These are phyloP conservation scores for Rhizopogon sp. DNA, from an alignment of 768 basidiomycete genomes.

Conservation along the genomic window DNA sequence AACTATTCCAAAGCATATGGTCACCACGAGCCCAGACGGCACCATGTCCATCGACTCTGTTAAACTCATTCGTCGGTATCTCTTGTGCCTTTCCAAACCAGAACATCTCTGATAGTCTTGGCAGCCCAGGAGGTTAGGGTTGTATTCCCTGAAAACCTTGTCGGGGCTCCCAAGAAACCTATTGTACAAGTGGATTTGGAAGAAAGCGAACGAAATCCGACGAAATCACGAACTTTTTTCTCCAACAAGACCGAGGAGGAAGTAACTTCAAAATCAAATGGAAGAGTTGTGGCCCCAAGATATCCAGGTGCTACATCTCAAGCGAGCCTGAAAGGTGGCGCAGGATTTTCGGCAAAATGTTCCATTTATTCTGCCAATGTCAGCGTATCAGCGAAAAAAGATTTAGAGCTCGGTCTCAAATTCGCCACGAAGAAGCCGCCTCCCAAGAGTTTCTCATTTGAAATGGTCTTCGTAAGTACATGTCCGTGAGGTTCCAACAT, in stretches of 20 bases:
- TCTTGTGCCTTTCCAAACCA: not conserved
- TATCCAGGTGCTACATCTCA: not conserved
- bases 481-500: not conserved
- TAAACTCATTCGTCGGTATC: not conserved
- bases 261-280: not conserved
- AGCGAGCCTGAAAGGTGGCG: not conserved
- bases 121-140: not conserved
- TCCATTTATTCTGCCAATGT: slow-evolving; percentile 27
- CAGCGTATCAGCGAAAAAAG: slow-evolving; percentile 44
- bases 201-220: not conserved
- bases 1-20: not conserved
- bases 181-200: not conserved
- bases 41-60: not conserved
- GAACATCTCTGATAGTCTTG: not conserved
- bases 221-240: not conserved
- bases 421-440: slow-evolving; percentile 90
- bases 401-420: slow-evolving; percentile 62
- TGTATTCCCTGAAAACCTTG: not conserved
- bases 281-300: not conserved
- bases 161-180: not conserved
- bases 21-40: not conserved
- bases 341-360: not conserved
- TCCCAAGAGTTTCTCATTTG: slow-evolving; percentile 63
- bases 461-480: slow-evolving; percentile 71
- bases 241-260: not conserved